Evolutionary conservation across 2,329 filamentous ascomycete species (phyloP), one percentile per base, ranked within the genome.

Genomic region (Beauveria varroae): DNA sequence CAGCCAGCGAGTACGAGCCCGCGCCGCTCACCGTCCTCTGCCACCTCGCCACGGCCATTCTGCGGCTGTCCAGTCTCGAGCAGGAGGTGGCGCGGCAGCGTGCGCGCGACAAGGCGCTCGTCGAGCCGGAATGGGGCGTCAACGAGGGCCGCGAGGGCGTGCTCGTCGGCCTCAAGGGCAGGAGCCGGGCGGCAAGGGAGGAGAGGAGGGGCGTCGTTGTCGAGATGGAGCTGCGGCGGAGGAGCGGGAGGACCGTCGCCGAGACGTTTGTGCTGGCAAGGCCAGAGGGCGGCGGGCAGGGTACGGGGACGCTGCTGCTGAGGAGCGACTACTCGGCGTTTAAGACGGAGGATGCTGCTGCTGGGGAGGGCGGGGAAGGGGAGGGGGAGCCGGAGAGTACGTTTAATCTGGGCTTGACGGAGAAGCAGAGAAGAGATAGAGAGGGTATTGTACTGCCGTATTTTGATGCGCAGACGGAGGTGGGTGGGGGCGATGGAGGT

Each of bases 381-480:
- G 81, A 82, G 28, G 81, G 81, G 40, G 79, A 85, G 62, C 83
- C 84, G 5, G 84, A 86, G 67, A 88, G 89, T 10, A 96, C 93
- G 0, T 99, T 99, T 71, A 88, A 89, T 65, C 75, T 99, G 4
- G 87, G 88, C 0, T 77, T 99, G 63, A 98, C 93, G 20, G 93
- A 96, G 63, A 92, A 95, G 77, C 95, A 99, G 77, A 84, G 89
- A 67, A 81, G 82, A 65, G 93, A 96, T 56, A 80, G 95, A 28
- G 93, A 97, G 68, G 90, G 89, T 0, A 90, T 99, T 9, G 90
- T 98, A 46, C 73, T 98, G 73, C 95, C 95, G 18, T 98, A 99
- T 73, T 97, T 96, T 74, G 95, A 99, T 78, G 95, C 95, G 26
- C 95, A 99, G 80, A 90, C 86, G 58, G 88, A 88, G 53, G 82